phyloP scores from a whole-genome alignment of 305 asterid genomes.

The Striga hermonthica region DNA sequence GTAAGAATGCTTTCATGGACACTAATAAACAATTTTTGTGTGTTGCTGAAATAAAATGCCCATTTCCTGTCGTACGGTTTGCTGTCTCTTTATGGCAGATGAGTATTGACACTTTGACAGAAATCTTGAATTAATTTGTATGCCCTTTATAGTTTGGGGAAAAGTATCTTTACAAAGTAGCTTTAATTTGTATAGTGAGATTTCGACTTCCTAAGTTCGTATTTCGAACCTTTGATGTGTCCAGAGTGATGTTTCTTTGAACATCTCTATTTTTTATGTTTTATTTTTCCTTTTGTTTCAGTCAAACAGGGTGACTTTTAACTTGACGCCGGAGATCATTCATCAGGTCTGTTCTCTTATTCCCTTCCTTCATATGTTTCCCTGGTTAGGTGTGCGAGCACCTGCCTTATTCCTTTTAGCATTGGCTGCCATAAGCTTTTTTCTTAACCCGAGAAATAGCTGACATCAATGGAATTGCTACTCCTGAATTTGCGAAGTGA shows the following conservation, averaged over 20 bases:
- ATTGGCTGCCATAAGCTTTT: slow-evolving; percentile 25
- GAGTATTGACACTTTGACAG: background rate
- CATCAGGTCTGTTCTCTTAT: slow-evolving; percentile 66
- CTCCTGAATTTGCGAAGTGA: slow-evolving; percentile 10
- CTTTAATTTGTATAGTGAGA: slow-evolving; percentile 15
- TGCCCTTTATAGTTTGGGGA: slow-evolving; percentile 9
- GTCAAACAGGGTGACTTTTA: slow-evolving; percentile 93
- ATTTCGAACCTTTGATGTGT: slow-evolving; percentile 9
- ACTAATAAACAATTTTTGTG: slow-evolving; percentile 1
- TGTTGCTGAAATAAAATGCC: slow-evolving; percentile 21
- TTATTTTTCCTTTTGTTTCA: slow-evolving; percentile 35
- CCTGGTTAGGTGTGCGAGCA: slow-evolving; percentile 3
- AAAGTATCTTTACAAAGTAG: slow-evolving; percentile 15
- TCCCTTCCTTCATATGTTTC: slow-evolving; percentile 25
- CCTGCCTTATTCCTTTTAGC: slow-evolving; percentile 14
- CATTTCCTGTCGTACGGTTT: slow-evolving; percentile 8
- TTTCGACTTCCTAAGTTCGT: slow-evolving; percentile 9
- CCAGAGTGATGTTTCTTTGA: slow-evolving; percentile 23
- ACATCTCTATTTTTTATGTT: slow-evolving; percentile 28
- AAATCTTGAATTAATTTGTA: slow-evolving; percentile 9
- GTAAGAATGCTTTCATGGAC: slow-evolving; percentile 6
- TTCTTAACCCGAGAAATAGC: slow-evolving; percentile 14
- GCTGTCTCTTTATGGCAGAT: slow-evolving; percentile 8
- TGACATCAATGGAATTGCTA: slow-evolving; percentile 8
- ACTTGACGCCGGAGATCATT: slow-evolving; percentile 94